A percentile compares a stretch with the other conserved stretches of the same genome.
These are phyloP conservation scores for Verticillium nubilum DNA, from an alignment of 2,329 filamentous ascomycete species.

Conservation along the genomic window DNA sequence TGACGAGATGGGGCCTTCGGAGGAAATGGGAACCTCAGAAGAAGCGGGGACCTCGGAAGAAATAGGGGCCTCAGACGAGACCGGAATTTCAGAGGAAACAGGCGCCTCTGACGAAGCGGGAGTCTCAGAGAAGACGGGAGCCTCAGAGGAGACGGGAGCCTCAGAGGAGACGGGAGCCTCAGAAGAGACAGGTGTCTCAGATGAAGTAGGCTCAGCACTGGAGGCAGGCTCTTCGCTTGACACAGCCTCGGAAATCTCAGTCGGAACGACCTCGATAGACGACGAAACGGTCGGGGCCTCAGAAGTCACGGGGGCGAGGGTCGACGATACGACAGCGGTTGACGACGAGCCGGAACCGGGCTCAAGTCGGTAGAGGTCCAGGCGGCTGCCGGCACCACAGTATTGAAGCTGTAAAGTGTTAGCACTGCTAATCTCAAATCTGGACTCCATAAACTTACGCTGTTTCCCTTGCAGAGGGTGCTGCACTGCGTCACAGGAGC, in stretches of 20 bases:
- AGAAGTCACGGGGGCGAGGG: background rate
- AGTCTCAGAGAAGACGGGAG: background rate
- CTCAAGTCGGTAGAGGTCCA: conserved; percentile 7
- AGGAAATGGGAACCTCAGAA: background rate
- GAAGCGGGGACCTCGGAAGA: background rate
- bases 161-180: background rate
- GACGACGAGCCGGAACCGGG: background rate
- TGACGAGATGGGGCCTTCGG: background rate
- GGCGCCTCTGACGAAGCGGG: background rate
- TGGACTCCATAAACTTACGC: background rate
- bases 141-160: background rate
- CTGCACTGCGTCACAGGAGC: conserved; percentile 12
- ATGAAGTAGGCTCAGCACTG: background rate
- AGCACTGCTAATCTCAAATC: background rate
- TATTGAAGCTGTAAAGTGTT: conserved; percentile 7
- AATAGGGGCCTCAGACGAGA: background rate
- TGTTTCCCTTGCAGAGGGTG: conserved; percentile 16
- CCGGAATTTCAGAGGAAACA: background rate
- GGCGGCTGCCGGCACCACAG: conserved; percentile 9
- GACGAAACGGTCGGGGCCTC: background rate
- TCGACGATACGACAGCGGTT: background rate
- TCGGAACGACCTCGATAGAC: background rate
- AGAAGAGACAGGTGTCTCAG: background rate
- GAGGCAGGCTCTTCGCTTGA: background rate
- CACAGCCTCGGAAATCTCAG: background rate